phyloP scores from a whole-genome alignment of 208 protist genomes.

The Strigomonas galati region DNA sequence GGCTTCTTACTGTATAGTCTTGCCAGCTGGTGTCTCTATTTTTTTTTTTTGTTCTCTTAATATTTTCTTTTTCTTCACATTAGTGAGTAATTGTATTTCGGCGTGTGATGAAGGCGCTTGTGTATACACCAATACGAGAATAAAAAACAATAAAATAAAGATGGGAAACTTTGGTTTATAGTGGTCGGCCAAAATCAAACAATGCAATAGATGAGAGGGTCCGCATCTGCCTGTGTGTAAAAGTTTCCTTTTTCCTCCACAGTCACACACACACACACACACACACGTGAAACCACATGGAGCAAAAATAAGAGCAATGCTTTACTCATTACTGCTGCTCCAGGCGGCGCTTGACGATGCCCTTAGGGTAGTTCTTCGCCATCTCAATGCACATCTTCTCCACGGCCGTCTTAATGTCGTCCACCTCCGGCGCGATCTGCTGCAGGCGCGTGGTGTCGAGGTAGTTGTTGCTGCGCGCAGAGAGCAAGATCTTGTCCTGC shows the following conservation, averaged over 20 bases:
- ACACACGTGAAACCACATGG: neutral
- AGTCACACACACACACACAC: neutral
- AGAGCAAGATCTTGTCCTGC: conserved; percentile 54
- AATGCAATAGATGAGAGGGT: too few species aligned
- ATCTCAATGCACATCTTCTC: conserved; percentile 44
- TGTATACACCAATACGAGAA: too few species aligned
- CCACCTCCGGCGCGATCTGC: conserved; percentile 23
- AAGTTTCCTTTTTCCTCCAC: conserved; percentile 7
- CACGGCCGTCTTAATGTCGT: conserved; percentile 47
- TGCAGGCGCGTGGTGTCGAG: conserved; percentile 33
- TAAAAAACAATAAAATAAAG: conserved; percentile 5
- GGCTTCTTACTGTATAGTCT: neutral
- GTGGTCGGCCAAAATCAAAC: too few species aligned
- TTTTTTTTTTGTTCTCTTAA: neutral
- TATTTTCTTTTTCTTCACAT: conserved; percentile 3
- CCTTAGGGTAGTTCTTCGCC: conserved; percentile 26
- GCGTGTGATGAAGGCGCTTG: too few species aligned
- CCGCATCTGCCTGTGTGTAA: neutral
- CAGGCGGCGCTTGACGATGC: conserved; percentile 31
- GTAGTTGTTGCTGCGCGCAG: conserved; percentile 40
- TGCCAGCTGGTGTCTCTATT: neutral
- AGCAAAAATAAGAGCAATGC: neutral
- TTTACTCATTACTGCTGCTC: neutral
- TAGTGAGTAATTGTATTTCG: too few species aligned
- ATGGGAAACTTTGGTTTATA: too few species aligned